Percentiles rank a stretch among this genome's conserved stretches.
Conservation (phyloP, 2,329 filamentous ascomycete species). For the Fusarium concolor region DNA sequence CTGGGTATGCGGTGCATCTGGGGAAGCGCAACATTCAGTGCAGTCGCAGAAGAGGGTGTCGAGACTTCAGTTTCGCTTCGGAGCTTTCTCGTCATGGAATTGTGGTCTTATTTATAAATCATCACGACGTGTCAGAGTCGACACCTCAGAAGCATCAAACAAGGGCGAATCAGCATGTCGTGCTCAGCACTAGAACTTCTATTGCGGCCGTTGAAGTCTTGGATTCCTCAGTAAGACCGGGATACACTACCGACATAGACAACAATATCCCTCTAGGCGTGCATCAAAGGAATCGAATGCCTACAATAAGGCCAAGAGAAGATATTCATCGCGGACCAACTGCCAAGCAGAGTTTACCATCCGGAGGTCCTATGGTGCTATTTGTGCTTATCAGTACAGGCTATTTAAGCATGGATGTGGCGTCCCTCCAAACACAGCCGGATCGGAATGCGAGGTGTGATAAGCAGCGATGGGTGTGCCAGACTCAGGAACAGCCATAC, state of each 20-base stretch:
- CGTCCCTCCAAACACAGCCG: slow-evolving; percentile 27
- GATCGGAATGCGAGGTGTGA: slow-evolving; percentile 34
- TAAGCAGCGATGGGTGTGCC: slow-evolving; percentile 31
- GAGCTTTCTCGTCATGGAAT: slow-evolving; percentile 8
- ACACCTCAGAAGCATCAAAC: slow-evolving; percentile 2
- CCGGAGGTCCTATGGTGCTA: slow-evolving; percentile 34
- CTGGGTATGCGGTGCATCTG: slow-evolving; percentile 31
- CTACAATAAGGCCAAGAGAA: slow-evolving; percentile 28
- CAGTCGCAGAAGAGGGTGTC: slow-evolving; percentile 20
- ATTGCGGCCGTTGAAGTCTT: slow-evolving; percentile 15
- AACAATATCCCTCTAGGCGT: background rate
- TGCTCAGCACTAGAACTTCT: background rate
- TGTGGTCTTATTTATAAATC: background rate
- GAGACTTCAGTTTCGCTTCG: slow-evolving; percentile 3
- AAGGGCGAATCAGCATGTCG: slow-evolving; percentile 6
- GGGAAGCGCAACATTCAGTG: slow-evolving; percentile 36
- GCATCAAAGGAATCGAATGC: slow-evolving; percentile 6
- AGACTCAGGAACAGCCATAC: slow-evolving; percentile 34
- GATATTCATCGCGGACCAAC: slow-evolving; percentile 27
- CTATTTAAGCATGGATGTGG: slow-evolving; percentile 39
- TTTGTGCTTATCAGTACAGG: slow-evolving; percentile 44
- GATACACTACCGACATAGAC: slow-evolving; percentile 1
- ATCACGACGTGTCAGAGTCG: slow-evolving; percentile 6
- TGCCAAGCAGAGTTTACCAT: slow-evolving; percentile 35
- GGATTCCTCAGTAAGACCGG: slow-evolving; percentile 3